Evolutionary conservation across 1,284 basidiomycete genomes (phyloP).

Genomic region (Naganishia sp.): DNA sequence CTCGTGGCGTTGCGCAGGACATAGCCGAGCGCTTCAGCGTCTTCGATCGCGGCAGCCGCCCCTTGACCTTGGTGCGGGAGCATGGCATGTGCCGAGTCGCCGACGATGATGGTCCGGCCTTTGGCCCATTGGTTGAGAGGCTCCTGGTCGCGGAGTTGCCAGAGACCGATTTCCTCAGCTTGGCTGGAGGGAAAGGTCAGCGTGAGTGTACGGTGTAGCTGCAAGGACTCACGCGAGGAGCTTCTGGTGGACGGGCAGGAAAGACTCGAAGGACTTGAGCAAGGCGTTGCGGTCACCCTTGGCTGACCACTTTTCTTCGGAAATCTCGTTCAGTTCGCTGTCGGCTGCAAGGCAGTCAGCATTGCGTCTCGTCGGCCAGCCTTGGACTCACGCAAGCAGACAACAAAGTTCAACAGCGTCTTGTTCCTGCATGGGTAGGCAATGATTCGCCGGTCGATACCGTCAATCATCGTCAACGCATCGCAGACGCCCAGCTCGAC

Average conservation of each 20-base stretch:
- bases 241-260: conserved; percentile 34
- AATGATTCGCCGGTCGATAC: conserved; percentile 37
- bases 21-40: conserved; percentile 41
- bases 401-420: conserved; percentile 42
- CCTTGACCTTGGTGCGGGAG: conserved; percentile 44
- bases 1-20: conserved; percentile 30
- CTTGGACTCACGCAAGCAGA: conserved; percentile 37
- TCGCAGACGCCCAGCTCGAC: conserved; percentile 29
- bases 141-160: conserved; percentile 47
- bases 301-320: conserved; percentile 42
- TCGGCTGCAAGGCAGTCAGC: conserved; percentile 37
- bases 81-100: conserved; percentile 48
- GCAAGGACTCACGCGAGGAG: conserved; percentile 41
- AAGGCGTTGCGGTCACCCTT: conserved; percentile 38
- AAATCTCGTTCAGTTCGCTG: conserved; percentile 38
- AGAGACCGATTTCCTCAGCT: conserved; percentile 39
- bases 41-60: conserved; percentile 41
- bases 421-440: conserved; percentile 39
- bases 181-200: conserved; percentile 20
- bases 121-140: conserved; percentile 42
- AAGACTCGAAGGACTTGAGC: conserved; percentile 39
- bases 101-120: conserved; percentile 43
- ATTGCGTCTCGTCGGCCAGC: neutral
- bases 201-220: neutral
- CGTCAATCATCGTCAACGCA: conserved; percentile 36